Base-by-base conservation (phyloP, 257 asterid genomes). In the Nicotiana tabacum region DNA sequence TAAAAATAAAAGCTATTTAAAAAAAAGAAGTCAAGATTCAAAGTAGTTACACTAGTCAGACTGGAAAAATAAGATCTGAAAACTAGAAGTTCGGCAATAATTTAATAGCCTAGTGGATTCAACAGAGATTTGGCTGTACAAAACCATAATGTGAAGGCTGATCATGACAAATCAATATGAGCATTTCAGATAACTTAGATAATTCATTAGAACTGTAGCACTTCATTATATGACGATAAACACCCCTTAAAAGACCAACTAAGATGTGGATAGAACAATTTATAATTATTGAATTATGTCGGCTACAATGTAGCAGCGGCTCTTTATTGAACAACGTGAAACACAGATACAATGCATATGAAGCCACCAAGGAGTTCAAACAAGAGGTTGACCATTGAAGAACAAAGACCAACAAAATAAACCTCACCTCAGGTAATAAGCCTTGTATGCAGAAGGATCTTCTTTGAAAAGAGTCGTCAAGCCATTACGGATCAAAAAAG, bases 401-500 rank as follows among this genome's bases (percentile, higher is more conserved):
- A 57, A 65, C 55, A 81, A 83, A 72, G 83, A 37, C 33, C 78
- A 53, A 35, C 29, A 8, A 68, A 77, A 83, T 86, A 87, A 81
- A 76, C 17, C 85, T 86, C 66, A 94, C 99, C 95, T 91, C 82
- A 88, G 83, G 89, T 96, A 96, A 90, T 96, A 96, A 86, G 97
- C 90, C 90, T 88, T 96, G 89, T 96, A 96, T 3, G 97, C 97
- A 85, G 95, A 86, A 87, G 92, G 95, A 39, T 98, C 99, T 89
- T 96, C 93, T 86, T 93, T 96, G 65, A 96, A 96, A 86, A 96
- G 98, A 89, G 90, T 84, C 24, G 94, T 66, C 85, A 96, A 86
- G 85, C 99, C 98, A 90, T 96, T 96, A 87, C 99, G 92, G 83
- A 96, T 94, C 85, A 94, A 86, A 87, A 96, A 96, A 58, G 99